Conservation (phyloP, 2,329 filamentous ascomycete species). For the Lasiodiplodia sp. region DNA sequence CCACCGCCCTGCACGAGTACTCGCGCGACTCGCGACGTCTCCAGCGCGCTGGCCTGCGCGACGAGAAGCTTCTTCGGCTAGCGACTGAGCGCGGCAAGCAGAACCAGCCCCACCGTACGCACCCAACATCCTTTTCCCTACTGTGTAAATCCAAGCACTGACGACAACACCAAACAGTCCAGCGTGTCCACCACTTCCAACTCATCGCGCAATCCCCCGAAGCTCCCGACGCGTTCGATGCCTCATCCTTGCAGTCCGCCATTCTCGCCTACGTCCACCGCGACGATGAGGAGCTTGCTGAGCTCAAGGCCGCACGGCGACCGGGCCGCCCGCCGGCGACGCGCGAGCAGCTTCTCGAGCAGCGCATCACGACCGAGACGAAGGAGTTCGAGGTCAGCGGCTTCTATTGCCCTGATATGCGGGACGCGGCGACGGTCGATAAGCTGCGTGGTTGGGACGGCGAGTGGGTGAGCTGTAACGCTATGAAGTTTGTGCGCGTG, state of each 20-base stretch:
- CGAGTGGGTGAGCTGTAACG: conserved; percentile 80
- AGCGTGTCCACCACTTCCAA: conserved; percentile 76
- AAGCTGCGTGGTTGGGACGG: conserved; percentile 79
- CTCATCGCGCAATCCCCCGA: conserved; percentile 50
- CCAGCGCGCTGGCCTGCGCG: conserved; percentile 78
- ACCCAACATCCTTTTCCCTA: not conserved
- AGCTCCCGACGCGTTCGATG: conserved; percentile 58
- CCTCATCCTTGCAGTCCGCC: conserved; percentile 63
- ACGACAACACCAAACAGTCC: conserved; percentile 56
- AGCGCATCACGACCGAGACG: conserved; percentile 73
- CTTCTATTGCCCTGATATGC: conserved; percentile 85
- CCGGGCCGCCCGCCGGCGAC: conserved; percentile 80
- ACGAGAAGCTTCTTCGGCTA: conserved; percentile 80
- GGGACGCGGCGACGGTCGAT: conserved; percentile 68
- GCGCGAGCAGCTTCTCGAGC: conserved; percentile 77
- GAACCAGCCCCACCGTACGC: conserved; percentile 75
- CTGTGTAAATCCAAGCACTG: not conserved
- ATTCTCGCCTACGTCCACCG: conserved; percentile 62
- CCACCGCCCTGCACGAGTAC: conserved; percentile 82
- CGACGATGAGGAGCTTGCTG: conserved; percentile 73
- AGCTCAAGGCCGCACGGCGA: conserved; percentile 72
- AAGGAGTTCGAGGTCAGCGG: conserved; percentile 79
- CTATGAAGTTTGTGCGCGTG: conserved; percentile 79
- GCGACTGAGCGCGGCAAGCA: conserved; percentile 73
- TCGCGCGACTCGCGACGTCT: conserved; percentile 86